A percentile compares a stretch with the other conserved stretches of the same genome.
These are phyloP conservation scores for Trichoderma cornu-damae DNA, from an alignment of 2,329 filamentous ascomycete species.

Conservation along the genomic window DNA sequence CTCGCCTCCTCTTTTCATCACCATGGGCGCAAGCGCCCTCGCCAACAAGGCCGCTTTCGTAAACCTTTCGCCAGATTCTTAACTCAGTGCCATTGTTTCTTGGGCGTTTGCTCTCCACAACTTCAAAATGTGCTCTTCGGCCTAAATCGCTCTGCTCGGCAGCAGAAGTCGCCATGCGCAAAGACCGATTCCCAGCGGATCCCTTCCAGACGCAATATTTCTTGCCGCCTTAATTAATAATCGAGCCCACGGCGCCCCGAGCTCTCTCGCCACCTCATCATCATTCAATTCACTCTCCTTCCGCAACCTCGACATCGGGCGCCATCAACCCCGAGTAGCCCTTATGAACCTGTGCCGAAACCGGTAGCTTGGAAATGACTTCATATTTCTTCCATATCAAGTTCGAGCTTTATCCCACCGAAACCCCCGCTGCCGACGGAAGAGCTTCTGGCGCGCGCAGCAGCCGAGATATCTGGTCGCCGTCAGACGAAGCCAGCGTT, in stretches of 20 bases:
- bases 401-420: constrained; percentile 56
- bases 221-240: constrained; percentile 10
- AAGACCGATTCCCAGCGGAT: neutral
- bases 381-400: constrained; percentile 62
- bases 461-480: constrained; percentile 44
- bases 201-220: neutral
- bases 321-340: neutral
- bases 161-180: constrained; percentile 1
- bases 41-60: no score
- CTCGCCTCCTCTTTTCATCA: no score
- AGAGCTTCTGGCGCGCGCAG: constrained; percentile 16
- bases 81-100: neutral
- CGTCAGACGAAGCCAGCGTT: constrained; percentile 43
- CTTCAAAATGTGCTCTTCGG: neutral
- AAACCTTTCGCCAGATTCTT: neutral
- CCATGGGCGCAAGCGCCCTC: no score
- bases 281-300: neutral
- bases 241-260: neutral
- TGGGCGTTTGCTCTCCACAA: neutral
- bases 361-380: constrained; percentile 41
- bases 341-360: neutral
- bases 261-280: neutral
- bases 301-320: neutral
- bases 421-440: constrained; percentile 30
- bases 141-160: neutral